Evolutionary conservation across 2,329 filamentous ascomycete species (phyloP).

Genomic region (Fulvia fulva): DNA sequence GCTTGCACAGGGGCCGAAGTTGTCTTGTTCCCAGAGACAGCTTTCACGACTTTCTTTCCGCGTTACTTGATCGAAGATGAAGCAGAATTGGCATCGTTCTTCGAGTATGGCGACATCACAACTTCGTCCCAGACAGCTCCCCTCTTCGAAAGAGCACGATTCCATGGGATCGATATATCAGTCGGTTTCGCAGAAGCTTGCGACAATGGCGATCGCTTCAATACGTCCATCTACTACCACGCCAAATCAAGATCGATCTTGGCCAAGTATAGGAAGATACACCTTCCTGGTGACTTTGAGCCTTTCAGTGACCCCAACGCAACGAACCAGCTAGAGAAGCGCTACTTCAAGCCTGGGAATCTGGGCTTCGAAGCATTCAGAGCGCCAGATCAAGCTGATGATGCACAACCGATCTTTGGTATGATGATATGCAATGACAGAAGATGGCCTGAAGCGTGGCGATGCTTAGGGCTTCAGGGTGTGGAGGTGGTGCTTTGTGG

Average conservation of each 20-base stretch:
- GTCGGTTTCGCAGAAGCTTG: slow-evolving; percentile 51
- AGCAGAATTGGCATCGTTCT: slow-evolving; percentile 45
- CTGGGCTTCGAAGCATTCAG: slow-evolving; percentile 52
- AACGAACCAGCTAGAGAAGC: slow-evolving; percentile 51
- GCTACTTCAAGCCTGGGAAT: slow-evolving; percentile 51
- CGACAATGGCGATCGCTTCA: slow-evolving; percentile 44
- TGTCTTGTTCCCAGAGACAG: slow-evolving; percentile 51
- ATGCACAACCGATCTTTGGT: slow-evolving; percentile 46
- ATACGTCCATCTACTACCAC: slow-evolving; percentile 51
- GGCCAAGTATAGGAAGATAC: slow-evolving; percentile 53
- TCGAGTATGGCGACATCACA: slow-evolving; percentile 45
- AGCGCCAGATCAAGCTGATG: slow-evolving; percentile 40
- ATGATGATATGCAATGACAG: slow-evolving; percentile 56
- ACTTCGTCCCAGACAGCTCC: slow-evolving; percentile 42
- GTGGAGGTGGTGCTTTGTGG: slow-evolving; percentile 48
- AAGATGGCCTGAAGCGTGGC: slow-evolving; percentile 52
- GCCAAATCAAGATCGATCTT: slow-evolving; percentile 40
- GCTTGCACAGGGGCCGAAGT: slow-evolving; percentile 43
- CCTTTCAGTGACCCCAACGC: slow-evolving; percentile 45
- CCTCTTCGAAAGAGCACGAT: slow-evolving; percentile 46
- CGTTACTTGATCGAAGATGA: slow-evolving; percentile 46
- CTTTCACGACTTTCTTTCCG: slow-evolving; percentile 55
- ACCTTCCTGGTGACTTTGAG: slow-evolving; percentile 50
- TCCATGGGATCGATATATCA: slow-evolving; percentile 48
- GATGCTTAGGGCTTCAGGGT: slow-evolving; percentile 49